Percentiles rank a stretch among this genome's conserved stretches.
phyloP scores from a whole-genome alignment of 192 early-diverging fungal genomes.

The Pilaira anomala region DNA sequence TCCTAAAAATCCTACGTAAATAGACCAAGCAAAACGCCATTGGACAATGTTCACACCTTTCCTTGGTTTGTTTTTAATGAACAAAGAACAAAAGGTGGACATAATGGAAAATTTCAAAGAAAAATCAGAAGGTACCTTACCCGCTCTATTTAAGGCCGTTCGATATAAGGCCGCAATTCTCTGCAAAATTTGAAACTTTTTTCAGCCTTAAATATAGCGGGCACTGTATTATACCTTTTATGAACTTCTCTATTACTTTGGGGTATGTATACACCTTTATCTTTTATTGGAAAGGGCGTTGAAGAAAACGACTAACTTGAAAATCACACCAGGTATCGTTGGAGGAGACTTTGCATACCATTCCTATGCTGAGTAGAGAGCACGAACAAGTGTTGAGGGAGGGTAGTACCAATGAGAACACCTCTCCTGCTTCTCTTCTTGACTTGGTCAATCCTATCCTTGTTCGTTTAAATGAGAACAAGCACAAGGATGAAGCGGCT shows the following conservation, averaged over 20 bases:
- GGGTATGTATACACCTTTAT: slow-evolving; percentile 7
- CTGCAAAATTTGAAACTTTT: too few species aligned
- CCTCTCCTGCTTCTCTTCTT: slow-evolving; percentile 10
- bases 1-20: slow-evolving; percentile 9
- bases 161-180: too few species aligned
- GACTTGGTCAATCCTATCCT: slow-evolving; percentile 8
- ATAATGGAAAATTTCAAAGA: not conserved
- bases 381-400: slow-evolving; percentile 8
- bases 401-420: slow-evolving; percentile 3
- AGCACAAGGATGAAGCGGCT: not conserved
- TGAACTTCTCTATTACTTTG: slow-evolving; percentile 8
- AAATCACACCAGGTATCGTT: slow-evolving; percentile 11
- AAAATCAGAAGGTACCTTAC: slow-evolving; percentile 13
- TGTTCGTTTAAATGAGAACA: slow-evolving; percentile 3
- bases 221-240: slow-evolving; percentile 11
- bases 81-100: slow-evolving; percentile 11
- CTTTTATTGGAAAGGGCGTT: not conserved
- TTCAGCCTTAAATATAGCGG: too few species aligned
- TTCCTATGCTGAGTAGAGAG: slow-evolving; percentile 4
- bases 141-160: too few species aligned
- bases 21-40: slow-evolving; percentile 2
- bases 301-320: slow-evolving; percentile 4
- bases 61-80: slow-evolving; percentile 5
- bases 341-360: slow-evolving; percentile 6
- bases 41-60: slow-evolving; percentile 11